phyloP scores from a whole-genome alignment of 768 basidiomycete genomes.

The Mycena venus region DNA sequence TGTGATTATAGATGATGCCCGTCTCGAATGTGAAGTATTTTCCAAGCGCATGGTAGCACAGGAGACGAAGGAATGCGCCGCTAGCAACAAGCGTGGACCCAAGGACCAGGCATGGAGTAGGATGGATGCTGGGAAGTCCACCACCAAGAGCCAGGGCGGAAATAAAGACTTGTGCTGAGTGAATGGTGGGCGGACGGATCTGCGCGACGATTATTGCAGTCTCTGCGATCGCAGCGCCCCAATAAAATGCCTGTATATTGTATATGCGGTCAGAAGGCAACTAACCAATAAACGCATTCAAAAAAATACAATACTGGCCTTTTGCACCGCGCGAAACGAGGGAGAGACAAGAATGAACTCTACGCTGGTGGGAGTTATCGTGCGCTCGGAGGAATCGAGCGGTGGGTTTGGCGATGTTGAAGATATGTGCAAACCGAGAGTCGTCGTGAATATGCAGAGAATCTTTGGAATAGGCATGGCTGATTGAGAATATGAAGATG shows the following conservation, averaged over 20 bases:
- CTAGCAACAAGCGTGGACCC: neutral
- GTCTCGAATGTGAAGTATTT: slow-evolving; percentile 45
- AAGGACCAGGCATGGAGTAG: neutral
- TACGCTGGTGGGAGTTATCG: slow-evolving; percentile 4
- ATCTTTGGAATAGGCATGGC: slow-evolving; percentile 17
- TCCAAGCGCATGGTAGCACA: slow-evolving; percentile 35
- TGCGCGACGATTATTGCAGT: neutral
- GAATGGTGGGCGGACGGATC: neutral
- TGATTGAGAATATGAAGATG: neutral
- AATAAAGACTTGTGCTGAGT: neutral
- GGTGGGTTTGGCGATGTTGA: slow-evolving; percentile 26
- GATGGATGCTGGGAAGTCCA: neutral
- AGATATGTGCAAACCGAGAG: slow-evolving; percentile 8
- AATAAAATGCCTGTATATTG: slow-evolving; percentile 12
- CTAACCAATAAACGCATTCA: no score
- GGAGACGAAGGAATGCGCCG: slow-evolving; percentile 15
- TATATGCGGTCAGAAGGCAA: neutral
- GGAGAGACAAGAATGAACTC: slow-evolving; percentile 23
- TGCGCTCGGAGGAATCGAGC: neutral
- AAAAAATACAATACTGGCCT: neutral
- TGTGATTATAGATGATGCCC: slow-evolving; percentile 39
- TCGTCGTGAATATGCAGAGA: neutral
- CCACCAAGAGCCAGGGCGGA: neutral
- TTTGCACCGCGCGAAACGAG: slow-evolving; percentile 9
- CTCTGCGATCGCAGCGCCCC: slow-evolving; percentile 4